Base-by-base conservation (phyloP, 768 basidiomycete genomes). In the Porphyrellus cyaneotinctus region DNA sequence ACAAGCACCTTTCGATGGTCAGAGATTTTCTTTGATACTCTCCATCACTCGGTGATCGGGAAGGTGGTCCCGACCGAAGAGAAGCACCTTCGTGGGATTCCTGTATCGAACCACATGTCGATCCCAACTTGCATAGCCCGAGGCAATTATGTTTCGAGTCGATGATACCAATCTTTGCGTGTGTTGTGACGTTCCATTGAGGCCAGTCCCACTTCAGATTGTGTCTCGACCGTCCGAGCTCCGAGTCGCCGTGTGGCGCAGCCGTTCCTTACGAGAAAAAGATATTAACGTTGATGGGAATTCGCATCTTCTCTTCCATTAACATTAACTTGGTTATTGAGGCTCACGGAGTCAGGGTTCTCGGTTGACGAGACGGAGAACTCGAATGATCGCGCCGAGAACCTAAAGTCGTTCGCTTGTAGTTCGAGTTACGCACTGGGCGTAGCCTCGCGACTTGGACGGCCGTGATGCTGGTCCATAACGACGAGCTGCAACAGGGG, bases 161-260 rank as follows among this genome's bases (percentile, higher is more conserved):
- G 18, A 23, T 38, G 23, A 13, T 35, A 12, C 33, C 24, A 14
- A 32, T 22, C 18, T 28, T 28, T 28, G 26, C 9, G 9, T 28
- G 26, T 28, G 26, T 9, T 28, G 26, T 9, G 26, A 28, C 26
- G 26, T 28, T 28, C 9, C 26, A 28, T 28, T 4, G 26, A 28
- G 26, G 26, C 26, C 26, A 28, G 26, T 28, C 26, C 26, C 32
- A 13, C 11, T 6, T 33, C 15, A n/a, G n/a, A 33, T 15, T 10
- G 12, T 18, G 18, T 18, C 23, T 26, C 22, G 23, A 4, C 3
- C 28, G 48, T 42, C n/a, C 49, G 18, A 53, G 46, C 51, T 58
- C n/a, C n/a, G n/a, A n/a, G n/a, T n/a, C 56, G 49, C 63, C 60
- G 57, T 52, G 62, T 65, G 60, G 60, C 57, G 54, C 30, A 24